Percentiles rank a stretch among this genome's conserved stretches.
Conservation (phyloP, 1,139 yeast species). For the Sugiyamaella sp. region DNA sequence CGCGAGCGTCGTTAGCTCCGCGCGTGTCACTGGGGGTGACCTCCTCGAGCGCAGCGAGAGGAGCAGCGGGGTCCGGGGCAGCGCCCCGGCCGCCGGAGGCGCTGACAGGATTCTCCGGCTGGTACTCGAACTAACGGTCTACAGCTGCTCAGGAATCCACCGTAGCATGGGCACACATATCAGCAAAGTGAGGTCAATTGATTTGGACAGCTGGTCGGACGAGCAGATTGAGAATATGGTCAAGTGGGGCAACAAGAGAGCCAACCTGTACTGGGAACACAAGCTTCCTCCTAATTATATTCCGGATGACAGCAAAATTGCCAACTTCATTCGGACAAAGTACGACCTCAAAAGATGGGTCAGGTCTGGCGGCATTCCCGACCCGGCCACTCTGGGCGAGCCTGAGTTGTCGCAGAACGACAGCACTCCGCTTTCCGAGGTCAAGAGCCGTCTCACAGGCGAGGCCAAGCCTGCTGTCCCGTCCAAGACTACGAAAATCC, state of each 20-base stretch:
- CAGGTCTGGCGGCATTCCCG: slow-evolving; percentile 54
- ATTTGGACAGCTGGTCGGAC: slow-evolving; percentile 95
- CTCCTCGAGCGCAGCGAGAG: too few species aligned
- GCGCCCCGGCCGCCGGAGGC: too few species aligned
- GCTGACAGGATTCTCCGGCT: neutral
- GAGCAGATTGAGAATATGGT: slow-evolving; percentile 85
- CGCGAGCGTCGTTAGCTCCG: too few species aligned
- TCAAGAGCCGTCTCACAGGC: slow-evolving; percentile 29
- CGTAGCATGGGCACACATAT: slow-evolving; percentile 95
- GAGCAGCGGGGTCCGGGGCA: too few species aligned
- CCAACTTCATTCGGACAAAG: slow-evolving; percentile 86
- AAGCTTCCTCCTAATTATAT: slow-evolving; percentile 68
- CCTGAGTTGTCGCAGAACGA: slow-evolving; percentile 29
- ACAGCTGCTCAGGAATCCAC: slow-evolving; percentile 89
- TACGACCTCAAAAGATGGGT: slow-evolving; percentile 92
- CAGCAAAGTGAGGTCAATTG: slow-evolving; percentile 62
- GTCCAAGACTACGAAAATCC: slow-evolving; percentile 21
- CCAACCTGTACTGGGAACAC: slow-evolving; percentile 82
- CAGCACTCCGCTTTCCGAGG: slow-evolving; percentile 35
- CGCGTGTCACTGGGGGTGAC: too few species aligned
- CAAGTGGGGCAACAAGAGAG: slow-evolving; percentile 81
- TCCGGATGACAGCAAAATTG: slow-evolving; percentile 86
- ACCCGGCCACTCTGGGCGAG: slow-evolving; percentile 51
- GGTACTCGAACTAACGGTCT: neutral
- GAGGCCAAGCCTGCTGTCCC: slow-evolving; percentile 25